Evolutionary conservation across 139 green algal species (phyloP), one percentile per base, ranked within the genome.

Genomic region (Picochlorum sp.): DNA sequence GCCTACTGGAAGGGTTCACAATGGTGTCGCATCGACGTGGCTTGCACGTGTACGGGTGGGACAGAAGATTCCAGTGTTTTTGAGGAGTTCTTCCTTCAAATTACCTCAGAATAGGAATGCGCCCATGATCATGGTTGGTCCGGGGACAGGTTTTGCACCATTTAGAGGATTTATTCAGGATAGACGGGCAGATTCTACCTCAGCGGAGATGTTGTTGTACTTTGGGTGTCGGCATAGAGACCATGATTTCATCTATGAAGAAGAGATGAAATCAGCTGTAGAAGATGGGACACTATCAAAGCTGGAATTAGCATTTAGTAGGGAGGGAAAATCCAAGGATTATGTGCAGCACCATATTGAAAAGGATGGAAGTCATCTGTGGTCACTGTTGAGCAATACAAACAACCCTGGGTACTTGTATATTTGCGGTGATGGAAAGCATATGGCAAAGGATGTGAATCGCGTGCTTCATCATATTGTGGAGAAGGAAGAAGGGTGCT

Each of bases 121-220:
- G 45, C 92, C 94, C 0, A 57, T 99, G 20, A 69, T 98, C 20
- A 97, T 98, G 94, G 77, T 99, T 6, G 93, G 93, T 4, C 93
- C 93, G 0, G 93, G 93, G 70, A 98, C 93, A 0, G 93, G 93
- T 2, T 76, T 98, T 23, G 94, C 94, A 0, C 94, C 94, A 26
- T 99, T 98, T 82, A 72, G 94, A 6, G 94, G 89, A 20, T 99
- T 99, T 74, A 74, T 99, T 38, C 92, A 98, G 81, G 87, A 95
- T 58, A 74, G 90, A 0, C 69, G 78, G 15, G 81, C 72, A 9
- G 62, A 81, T 38, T 13, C 37, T 46, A 23, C 41, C 11, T n/a
- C 16, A 62, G 34, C 9, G 16, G 26, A 64, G 15, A 11, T 82
- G 2, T 44, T 86, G 21, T 76, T 96, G 32, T 96, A 95, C 78